A percentile compares a stretch with the other conserved stretches of the same genome.
phyloP scores from a whole-genome alignment of 257 asterid genomes.

The Ballota nigra region DNA sequence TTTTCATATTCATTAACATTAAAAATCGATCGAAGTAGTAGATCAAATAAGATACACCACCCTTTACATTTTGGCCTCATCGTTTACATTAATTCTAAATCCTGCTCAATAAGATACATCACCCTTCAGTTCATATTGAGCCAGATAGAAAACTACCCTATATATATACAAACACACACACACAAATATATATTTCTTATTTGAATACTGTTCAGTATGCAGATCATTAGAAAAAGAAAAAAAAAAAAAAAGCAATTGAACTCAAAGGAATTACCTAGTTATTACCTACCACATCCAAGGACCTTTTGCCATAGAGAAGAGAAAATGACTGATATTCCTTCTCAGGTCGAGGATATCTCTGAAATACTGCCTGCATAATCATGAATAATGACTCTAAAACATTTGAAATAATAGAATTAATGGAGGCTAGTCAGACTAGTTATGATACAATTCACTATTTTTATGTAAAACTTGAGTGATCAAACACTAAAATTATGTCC shows the following conservation, averaged over 20 bases:
- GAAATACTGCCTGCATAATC: constrained; percentile 52
- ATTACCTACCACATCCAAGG: constrained; percentile 69
- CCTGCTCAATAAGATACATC: not conserved
- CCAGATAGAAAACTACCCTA: not conserved
- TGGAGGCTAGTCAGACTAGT: not conserved
- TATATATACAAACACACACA: no score
- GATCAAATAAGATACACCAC: not conserved
- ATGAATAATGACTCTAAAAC: constrained; percentile 1
- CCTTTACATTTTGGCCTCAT: not conserved
- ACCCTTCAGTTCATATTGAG: not conserved
- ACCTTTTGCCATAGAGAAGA: constrained; percentile 54
- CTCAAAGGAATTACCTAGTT: constrained; percentile 19
- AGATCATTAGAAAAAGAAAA: not conserved
- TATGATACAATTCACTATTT: not conserved
- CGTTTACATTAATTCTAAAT: not conserved
- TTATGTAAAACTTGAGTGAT: not conserved
- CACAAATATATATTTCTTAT: no score
- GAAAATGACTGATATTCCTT: constrained; percentile 84
- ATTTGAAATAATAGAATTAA: not conserved
- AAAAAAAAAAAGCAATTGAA: not conserved
- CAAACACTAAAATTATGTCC: not conserved
- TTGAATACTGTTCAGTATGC: not conserved
- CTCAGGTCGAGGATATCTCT: constrained; percentile 73
- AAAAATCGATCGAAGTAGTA: not conserved
- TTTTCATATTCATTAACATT: not conserved